Base-by-base conservation (phyloP, 2,329 filamentous ascomycete species). In the Colletotrichum chlorophyti region DNA sequence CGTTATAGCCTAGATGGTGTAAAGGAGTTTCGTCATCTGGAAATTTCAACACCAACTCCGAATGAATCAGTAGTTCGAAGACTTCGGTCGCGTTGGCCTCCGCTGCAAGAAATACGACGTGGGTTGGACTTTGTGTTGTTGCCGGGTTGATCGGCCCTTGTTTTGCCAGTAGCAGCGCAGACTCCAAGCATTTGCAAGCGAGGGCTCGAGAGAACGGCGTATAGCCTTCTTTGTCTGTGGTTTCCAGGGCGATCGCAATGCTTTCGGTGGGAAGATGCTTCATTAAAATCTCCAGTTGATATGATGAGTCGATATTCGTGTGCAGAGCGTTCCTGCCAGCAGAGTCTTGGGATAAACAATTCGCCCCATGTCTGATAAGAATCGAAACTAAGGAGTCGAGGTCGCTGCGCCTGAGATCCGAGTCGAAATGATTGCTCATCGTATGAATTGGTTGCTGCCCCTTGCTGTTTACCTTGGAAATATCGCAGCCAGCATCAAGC, bases 11-110 rank as follows among this genome's bases (percentile, higher is more conserved):
- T 0, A 53, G 0, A n/a, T 38, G 5, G 8, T 53, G 24, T 4
- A 53, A 2, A 6, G 9, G 41, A 8, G 7, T 35, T 9, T 52
- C 9, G 4, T 2, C 24, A 1, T 1, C 6, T 9, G 7, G 1
- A 12, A 10, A n/a, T 3, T 2, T 12, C 1, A 24, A 23, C 7
- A 15, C 2, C 23, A 47, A 7, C 6, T 31, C 17, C 2, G n/a
- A 37, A 3, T 0, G 14, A 8, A 19, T 5, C 1, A 53, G 19
- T 14, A 11, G 0, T 7, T 52, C 21, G 5, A 43, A 52, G 3
- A 4, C 1, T 0, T 11, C 3, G 11, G 6, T 19, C 0, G 29
- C 48, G 4, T 6, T 26, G 2, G 14, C 27, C 7, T n/a, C 3
- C 2, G 14, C 38, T 5, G 29, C 29, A 1, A 52, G 38, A 1